phyloP scores from a whole-genome alignment of 768 basidiomycete genomes.

The Termitomyces sp. region DNA sequence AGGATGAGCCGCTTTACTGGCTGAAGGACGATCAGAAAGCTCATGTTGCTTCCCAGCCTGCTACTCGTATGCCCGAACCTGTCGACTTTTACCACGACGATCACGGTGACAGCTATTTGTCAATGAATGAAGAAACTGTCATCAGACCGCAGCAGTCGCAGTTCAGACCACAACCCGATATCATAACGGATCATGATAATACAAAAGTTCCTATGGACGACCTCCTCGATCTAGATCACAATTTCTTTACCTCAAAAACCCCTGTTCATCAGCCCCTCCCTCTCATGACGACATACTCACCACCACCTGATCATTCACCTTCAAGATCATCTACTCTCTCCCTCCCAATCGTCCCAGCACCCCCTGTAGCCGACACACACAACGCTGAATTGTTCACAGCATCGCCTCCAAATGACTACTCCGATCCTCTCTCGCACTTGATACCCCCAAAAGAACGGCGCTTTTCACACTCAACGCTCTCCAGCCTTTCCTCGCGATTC shows the following conservation, averaged over 20 bases:
- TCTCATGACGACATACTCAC: not conserved
- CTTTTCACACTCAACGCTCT: conserved; percentile 32
- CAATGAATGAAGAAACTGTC: not conserved
- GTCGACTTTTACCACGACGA: not conserved
- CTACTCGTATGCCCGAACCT: not conserved
- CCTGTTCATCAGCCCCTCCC: conserved; percentile 3
- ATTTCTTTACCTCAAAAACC: conserved; percentile 22
- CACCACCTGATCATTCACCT: conserved; percentile 19
- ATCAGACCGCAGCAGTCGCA: not conserved
- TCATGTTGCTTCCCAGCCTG: not conserved
- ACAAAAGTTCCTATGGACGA: conserved; percentile 11
- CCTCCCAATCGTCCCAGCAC: conserved; percentile 9
- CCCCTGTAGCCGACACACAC: conserved; percentile 15
- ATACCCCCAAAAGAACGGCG: not conserved
- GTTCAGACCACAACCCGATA: not conserved
- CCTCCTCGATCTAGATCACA: conserved; percentile 28
- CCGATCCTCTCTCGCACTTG: not conserved
- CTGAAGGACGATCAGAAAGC: conserved; percentile 21
- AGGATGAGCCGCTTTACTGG: conserved; percentile 71
- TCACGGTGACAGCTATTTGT: not conserved
- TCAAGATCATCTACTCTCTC: conserved; percentile 22
- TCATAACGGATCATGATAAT: not conserved
- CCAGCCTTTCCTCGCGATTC: conserved; percentile 43
- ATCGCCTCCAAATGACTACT: conserved; percentile 12
- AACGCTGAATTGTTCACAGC: conserved; percentile 16